phyloP scores from a whole-genome alignment of 2,329 filamentous ascomycete genomes.

The Penicillium occitanis region DNA sequence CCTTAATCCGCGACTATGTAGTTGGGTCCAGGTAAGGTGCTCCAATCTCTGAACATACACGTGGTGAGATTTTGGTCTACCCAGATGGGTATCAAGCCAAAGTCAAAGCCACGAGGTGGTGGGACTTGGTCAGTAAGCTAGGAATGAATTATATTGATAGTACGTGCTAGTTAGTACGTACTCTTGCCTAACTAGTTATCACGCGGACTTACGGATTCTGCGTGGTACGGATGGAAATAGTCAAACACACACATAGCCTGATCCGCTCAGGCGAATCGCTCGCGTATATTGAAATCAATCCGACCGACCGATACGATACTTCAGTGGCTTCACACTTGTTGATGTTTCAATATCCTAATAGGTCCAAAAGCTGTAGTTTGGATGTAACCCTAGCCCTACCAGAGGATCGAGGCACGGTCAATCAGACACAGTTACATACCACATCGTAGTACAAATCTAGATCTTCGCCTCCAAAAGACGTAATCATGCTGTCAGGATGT shows the following conservation, averaged over 20 bases:
- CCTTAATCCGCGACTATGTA: background rate
- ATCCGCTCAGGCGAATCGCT: background rate
- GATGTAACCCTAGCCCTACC: conserved; percentile 16
- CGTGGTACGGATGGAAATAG: background rate
- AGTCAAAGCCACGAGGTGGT: conserved; percentile 14
- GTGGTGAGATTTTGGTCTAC: background rate
- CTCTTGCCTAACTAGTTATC: background rate
- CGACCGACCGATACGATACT: background rate
- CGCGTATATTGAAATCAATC: background rate
- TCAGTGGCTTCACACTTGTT: background rate
- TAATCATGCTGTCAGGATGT: background rate
- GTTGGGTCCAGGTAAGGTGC: background rate
- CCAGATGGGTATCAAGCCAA: background rate
- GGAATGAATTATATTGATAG: background rate
- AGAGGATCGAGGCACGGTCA: conserved; percentile 2
- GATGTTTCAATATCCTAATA: background rate
- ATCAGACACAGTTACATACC: background rate
- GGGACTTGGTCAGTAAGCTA: background rate
- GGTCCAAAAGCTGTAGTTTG: background rate
- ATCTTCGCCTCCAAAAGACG: background rate
- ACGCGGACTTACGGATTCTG: background rate
- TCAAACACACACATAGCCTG: background rate
- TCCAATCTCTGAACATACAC: background rate
- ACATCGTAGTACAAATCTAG: background rate
- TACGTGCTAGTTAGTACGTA: background rate